Evolutionary conservation across 106 monocot species (phyloP).

Genomic region (Dendrobium chrysotoxum): DNA sequence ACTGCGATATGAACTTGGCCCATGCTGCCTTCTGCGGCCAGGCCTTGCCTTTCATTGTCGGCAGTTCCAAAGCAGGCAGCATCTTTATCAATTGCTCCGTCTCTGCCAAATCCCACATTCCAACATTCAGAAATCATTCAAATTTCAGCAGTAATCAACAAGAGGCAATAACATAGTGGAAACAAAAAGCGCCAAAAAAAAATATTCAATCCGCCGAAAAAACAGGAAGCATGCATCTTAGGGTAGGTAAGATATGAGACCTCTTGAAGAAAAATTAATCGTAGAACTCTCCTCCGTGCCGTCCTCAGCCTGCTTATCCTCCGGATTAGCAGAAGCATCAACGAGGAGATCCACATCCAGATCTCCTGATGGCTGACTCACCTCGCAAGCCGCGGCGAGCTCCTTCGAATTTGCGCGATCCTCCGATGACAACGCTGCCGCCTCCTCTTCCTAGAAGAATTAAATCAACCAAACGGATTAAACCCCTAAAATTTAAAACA

Average conservation of each 20-base stretch:
- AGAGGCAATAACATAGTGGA: not conserved
- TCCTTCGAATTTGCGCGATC: not conserved
- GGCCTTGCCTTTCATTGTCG: not conserved
- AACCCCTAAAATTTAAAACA: not conserved
- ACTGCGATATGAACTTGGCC: slow-evolving; percentile 8
- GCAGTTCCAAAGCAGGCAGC: slow-evolving; percentile 2
- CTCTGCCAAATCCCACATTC: not conserved
- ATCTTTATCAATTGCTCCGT: slow-evolving; percentile 4
- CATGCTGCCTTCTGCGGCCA: slow-evolving; percentile 2
- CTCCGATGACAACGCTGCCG: not conserved
- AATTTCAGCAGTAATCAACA: not conserved
- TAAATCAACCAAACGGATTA: not conserved
- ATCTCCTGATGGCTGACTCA: not conserved
- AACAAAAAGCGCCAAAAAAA: not conserved
- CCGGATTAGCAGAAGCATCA: not conserved
- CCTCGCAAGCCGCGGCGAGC: not conserved
- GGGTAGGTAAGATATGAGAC: not conserved
- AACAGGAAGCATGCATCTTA: not conserved
- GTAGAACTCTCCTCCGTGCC: not conserved
- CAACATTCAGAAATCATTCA: not conserved
- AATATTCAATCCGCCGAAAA: not conserved
- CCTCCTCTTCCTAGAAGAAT: not conserved
- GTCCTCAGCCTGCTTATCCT: not conserved
- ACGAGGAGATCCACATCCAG: not conserved
- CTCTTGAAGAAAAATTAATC: not conserved